These are phyloP conservation scores for Lunularia cruciata DNA, from an alignment of 225 moss, liverwort and hornwort species.

Conservation along the genomic window DNA sequence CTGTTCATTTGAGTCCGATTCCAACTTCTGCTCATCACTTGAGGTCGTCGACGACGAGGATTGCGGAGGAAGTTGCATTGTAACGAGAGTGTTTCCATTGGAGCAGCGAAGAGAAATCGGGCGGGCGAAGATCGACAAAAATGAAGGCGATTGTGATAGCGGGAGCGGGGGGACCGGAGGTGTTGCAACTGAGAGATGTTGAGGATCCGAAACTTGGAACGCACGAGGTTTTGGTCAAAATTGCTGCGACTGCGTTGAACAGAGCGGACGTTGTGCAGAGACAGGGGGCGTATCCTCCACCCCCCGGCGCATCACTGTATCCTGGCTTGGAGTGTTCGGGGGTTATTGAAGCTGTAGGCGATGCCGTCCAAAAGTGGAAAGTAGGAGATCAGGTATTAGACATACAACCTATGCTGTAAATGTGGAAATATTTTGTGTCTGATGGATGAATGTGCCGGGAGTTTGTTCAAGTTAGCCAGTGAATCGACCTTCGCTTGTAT, in stretches of 20 bases:
- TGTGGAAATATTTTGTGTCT: not conserved
- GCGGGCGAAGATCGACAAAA: too few species aligned
- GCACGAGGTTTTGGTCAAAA: constrained; percentile 67
- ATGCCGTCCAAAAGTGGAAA: constrained; percentile 73
- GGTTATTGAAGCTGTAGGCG: constrained; percentile 60
- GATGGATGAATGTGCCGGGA: not conserved
- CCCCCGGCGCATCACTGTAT: constrained; percentile 52
- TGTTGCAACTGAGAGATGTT: constrained; percentile 58
- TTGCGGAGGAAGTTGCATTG: too few species aligned
- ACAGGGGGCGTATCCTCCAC: constrained; percentile 48
- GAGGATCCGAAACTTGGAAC: constrained; percentile 47
- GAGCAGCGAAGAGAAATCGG: too few species aligned
- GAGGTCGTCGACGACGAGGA: too few species aligned
- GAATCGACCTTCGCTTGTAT: too few species aligned
- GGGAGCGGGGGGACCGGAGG: constrained; percentile 60
- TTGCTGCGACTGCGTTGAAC: constrained; percentile 60
- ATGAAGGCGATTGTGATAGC: constrained; percentile 70
- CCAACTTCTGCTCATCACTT: too few species aligned
- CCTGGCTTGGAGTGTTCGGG: constrained; percentile 84
- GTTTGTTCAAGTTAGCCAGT: too few species aligned
- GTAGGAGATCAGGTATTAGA: constrained; percentile 66
- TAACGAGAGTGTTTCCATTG: too few species aligned
- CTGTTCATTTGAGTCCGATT: too few species aligned
- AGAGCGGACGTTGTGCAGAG: constrained; percentile 67
- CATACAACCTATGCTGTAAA: not conserved